Conservation (phyloP, 306 rosid species). For the Medicago lupulina region DNA sequence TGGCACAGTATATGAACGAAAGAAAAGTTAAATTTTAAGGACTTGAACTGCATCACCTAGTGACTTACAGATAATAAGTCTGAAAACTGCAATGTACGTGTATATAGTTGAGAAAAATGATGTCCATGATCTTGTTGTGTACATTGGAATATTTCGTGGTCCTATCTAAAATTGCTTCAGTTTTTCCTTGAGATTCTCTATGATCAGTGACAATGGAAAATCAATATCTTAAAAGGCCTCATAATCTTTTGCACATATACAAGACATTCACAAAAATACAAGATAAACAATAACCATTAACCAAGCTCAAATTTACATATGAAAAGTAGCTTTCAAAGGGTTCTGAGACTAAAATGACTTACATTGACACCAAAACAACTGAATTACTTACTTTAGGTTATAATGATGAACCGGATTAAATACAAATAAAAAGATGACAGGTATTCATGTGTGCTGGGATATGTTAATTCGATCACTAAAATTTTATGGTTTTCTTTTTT, state of each 20-base stretch:
- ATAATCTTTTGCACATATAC: slow-evolving; percentile 14
- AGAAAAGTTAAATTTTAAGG: slow-evolving; percentile 18
- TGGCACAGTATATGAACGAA: slow-evolving; percentile 9
- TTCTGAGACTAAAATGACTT: background rate
- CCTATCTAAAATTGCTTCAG: slow-evolving; percentile 25
- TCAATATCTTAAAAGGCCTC: slow-evolving; percentile 34
- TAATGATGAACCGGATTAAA: background rate
- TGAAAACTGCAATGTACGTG: slow-evolving; percentile 37
- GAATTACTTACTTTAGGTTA: slow-evolving; percentile 2
- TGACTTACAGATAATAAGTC: slow-evolving; percentile 24
- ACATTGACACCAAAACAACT: background rate
- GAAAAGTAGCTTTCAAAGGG: slow-evolving; percentile 39
- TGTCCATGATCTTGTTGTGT: slow-evolving; percentile 9
- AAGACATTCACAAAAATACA: slow-evolving; percentile 37
- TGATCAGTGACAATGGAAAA: slow-evolving; percentile 45
- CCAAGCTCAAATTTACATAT: slow-evolving; percentile 26
- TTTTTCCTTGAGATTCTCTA: slow-evolving; percentile 45
- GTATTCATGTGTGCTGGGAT: background rate
- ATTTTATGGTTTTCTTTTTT: no score
- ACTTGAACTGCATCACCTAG: slow-evolving; percentile 32
- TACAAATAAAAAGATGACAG: background rate
- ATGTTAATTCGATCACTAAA: no score
- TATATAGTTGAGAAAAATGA: slow-evolving; percentile 10
- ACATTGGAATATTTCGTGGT: slow-evolving; percentile 43
- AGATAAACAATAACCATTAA: background rate